These are phyloP conservation scores for Bidens hawaiensis DNA, from an alignment of 140 eudicot species.

Conservation along the genomic window DNA sequence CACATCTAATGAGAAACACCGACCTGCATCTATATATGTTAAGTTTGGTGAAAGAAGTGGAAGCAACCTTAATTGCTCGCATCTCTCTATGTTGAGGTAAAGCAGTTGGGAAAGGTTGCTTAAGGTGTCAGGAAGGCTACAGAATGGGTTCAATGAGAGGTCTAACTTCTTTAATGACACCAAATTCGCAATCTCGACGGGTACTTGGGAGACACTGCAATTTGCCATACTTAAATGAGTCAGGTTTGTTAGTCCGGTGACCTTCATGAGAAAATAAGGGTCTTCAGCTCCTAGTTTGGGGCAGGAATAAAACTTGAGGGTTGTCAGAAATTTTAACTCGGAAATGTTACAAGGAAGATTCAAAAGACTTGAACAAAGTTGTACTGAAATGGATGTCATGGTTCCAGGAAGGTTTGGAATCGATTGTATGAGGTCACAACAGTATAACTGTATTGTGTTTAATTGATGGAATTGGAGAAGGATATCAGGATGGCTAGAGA, in stretches of 20 bases:
- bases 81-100: neutral
- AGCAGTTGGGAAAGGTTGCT: neutral
- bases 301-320: neutral
- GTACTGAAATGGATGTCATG: neutral
- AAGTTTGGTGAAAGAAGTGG: slow-evolving; percentile 15
- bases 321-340: neutral
- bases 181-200: neutral
- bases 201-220: slow-evolving; percentile 4
- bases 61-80: neutral
- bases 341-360: neutral
- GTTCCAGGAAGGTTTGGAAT: slow-evolving; percentile 3
- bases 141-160: slow-evolving; percentile 1
- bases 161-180: neutral
- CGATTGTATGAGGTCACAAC: neutral
- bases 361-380: neutral
- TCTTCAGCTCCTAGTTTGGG: neutral
- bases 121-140: slow-evolving; percentile 13
- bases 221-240: neutral
- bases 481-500: neutral
- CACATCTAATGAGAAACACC: slow-evolving; percentile 13
- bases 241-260: slow-evolving; percentile 9
- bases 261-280: slow-evolving; percentile 4
- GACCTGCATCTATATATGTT: neutral
- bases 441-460: neutral
- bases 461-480: neutral